Conservation (phyloP, 768 basidiomycete species). For the Hygrophorus russula region DNA sequence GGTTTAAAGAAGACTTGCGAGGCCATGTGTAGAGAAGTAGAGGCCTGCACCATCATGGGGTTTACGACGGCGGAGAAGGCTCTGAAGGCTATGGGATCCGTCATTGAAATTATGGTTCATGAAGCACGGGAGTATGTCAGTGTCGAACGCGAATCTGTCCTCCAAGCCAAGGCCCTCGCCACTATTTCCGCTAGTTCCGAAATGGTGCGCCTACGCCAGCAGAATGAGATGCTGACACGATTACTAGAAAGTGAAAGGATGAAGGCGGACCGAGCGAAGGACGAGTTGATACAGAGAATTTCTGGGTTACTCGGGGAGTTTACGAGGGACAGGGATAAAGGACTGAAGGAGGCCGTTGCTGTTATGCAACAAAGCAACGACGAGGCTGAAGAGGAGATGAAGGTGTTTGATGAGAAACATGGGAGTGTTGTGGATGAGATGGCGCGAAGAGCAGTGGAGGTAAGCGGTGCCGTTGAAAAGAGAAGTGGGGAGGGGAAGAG, state of each 20-base stretch:
- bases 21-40: slow-evolving; percentile 34
- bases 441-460: slow-evolving; percentile 28
- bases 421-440: slow-evolving; percentile 30
- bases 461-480: slow-evolving; percentile 30
- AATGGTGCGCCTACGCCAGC: slow-evolving; percentile 50
- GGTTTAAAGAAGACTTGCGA: slow-evolving; percentile 38
- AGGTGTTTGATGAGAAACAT: slow-evolving; percentile 37
- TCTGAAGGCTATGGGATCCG: slow-evolving; percentile 42
- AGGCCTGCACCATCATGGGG: slow-evolving; percentile 29
- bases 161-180: slow-evolving; percentile 36
- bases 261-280: slow-evolving; percentile 56
- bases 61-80: slow-evolving; percentile 45
- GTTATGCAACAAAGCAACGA: slow-evolving; percentile 44
- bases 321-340: slow-evolving; percentile 53
- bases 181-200: slow-evolving; percentile 38
- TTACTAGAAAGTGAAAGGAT: slow-evolving; percentile 57
- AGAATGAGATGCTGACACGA: slow-evolving; percentile 54
- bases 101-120: slow-evolving; percentile 49
- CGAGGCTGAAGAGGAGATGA: slow-evolving; percentile 40
- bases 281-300: slow-evolving; percentile 66
- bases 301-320: slow-evolving; percentile 64
- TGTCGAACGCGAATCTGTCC: slow-evolving; percentile 38
- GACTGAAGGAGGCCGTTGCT: slow-evolving; percentile 46
- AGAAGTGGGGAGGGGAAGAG: slow-evolving; percentile 40
- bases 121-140: slow-evolving; percentile 49